A percentile compares a stretch with the other conserved stretches of the same genome.
Conservation (phyloP, 2,329 filamentous ascomycete genomes). For the Lasiodiplodia theobromae region DNA sequence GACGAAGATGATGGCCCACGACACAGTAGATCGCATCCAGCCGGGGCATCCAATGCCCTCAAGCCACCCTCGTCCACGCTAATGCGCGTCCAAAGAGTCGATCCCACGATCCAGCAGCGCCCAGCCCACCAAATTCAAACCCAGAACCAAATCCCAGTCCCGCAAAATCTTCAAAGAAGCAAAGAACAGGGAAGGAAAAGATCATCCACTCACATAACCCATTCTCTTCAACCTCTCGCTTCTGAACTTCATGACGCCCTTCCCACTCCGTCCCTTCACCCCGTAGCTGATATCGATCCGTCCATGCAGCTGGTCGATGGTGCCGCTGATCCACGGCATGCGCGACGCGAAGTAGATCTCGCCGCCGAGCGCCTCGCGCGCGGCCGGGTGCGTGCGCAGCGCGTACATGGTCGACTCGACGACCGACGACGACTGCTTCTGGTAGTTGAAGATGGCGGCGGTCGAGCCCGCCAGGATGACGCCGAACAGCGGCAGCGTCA, state of each 20-base stretch:
- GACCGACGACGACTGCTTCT: constrained; percentile 85
- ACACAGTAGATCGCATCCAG: neutral
- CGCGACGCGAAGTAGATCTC: constrained; percentile 59
- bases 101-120: neutral
- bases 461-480: constrained; percentile 73
- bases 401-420: constrained; percentile 90
- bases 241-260: constrained; percentile 80
- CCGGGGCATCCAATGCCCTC: neutral
- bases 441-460: constrained; percentile 98
- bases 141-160: neutral
- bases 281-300: constrained; percentile 85
- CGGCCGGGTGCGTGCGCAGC: constrained; percentile 78
- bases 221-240: constrained; percentile 74
- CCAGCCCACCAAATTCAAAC: neutral
- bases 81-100: neutral
- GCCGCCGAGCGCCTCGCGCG: constrained; percentile 82
- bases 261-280: constrained; percentile 78
- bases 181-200: neutral
- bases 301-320: constrained; percentile 94
- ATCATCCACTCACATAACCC: constrained; percentile 58
- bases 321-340: constrained; percentile 59
- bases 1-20: neutral
- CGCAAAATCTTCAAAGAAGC: neutral
- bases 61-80: no score
- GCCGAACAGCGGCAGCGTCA: constrained; percentile 81